Base-by-base conservation (phyloP, 2,329 filamentous ascomycete genomes). In the Diplocarpon rosae region DNA sequence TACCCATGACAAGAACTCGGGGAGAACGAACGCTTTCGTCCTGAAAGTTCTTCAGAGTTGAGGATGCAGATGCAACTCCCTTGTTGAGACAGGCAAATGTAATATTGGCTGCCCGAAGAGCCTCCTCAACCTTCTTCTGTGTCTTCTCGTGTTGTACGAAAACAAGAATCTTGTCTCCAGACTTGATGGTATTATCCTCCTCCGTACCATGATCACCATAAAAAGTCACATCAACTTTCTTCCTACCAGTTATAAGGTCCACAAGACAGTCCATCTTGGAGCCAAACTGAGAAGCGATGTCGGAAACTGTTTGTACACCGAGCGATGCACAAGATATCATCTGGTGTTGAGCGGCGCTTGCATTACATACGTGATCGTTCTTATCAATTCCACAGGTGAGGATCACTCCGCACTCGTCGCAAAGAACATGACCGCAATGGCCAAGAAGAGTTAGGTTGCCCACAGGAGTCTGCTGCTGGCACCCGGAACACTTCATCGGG, bases 81-180 rank as follows among this genome's bases (percentile, higher is more conserved):
- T 54, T 58, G 2, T 57, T 56, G 33, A 75, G 62, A 11, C 63
- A 60, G 0, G 63, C 56, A 47, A 64, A 61, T 0, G 48, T 39
- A 15, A 71, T 63, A 1, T 51, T 46, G 2, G 48, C 49, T 10
- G 49, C 48, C 1, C 51, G 16, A 2, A 71, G 56, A 0, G 67
- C 63, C 0, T 55, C 16, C 5, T 53, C 45, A 2, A 68, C 57
- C 39, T 64, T 60, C 2, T 62, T 47, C 40, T 72, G 63, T 28
- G 75, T 59, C 11, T 69, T 63, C 0, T 59, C 54, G 36, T 67
- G 73, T 45, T 78, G 75, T 1, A 75, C 66, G 54, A 80, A 79
- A 1, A 80, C 50, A 7, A 80, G 59, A 0, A 70, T 68, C 47
- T 71, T 67, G n/a, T 80, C 73, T 1, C 63, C 55, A 14, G 1